A percentile compares a stretch with the other conserved stretches of the same genome.
phyloP scores from a whole-genome alignment of 495 filamentous ascomycete genomes.

The Aspergillus ellipticus region DNA sequence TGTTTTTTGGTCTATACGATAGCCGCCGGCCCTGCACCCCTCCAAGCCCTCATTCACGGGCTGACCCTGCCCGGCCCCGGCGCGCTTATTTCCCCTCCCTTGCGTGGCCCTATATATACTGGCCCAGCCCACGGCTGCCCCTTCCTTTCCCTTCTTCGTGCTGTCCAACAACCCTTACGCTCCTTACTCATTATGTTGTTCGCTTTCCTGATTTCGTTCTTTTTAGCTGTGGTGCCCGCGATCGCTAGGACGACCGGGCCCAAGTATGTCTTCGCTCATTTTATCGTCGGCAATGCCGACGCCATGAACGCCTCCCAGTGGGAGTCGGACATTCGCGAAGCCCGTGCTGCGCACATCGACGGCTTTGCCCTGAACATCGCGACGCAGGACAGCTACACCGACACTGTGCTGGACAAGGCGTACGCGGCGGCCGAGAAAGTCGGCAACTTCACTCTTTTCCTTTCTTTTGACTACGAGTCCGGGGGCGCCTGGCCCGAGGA shows the following conservation, averaged over 20 bases:
- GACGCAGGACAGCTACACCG: conserved; percentile 46
- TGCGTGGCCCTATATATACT: not conserved
- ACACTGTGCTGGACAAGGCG: conserved; percentile 47
- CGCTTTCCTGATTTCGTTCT: conserved; percentile 5
- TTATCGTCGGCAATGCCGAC: conserved; percentile 31
- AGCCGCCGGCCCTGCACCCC: not conserved
- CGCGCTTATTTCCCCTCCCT: not conserved
- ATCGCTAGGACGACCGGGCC: conserved; percentile 10
- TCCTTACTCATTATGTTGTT: not conserved
- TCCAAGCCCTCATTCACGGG: not conserved
- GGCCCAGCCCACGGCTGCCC: not conserved
- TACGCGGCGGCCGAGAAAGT: conserved; percentile 52
- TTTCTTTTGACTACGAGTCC: conserved; percentile 67
- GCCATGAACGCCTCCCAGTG: conserved; percentile 45
- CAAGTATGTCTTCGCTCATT: conserved; percentile 35
- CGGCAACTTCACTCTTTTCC: conserved; percentile 56
- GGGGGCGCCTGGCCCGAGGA: conserved; percentile 51
- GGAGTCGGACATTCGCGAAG: conserved; percentile 56
- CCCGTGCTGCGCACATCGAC: conserved; percentile 62
- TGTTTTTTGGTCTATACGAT: not conserved
- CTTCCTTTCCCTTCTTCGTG: no score
- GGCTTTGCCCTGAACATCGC: conserved; percentile 71
- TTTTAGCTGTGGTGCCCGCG: conserved; percentile 6
- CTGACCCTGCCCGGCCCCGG: not conserved
- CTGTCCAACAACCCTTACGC: not conserved